Conservation (phyloP, 169 alveolate species). For the Babesia divergens region DNA sequence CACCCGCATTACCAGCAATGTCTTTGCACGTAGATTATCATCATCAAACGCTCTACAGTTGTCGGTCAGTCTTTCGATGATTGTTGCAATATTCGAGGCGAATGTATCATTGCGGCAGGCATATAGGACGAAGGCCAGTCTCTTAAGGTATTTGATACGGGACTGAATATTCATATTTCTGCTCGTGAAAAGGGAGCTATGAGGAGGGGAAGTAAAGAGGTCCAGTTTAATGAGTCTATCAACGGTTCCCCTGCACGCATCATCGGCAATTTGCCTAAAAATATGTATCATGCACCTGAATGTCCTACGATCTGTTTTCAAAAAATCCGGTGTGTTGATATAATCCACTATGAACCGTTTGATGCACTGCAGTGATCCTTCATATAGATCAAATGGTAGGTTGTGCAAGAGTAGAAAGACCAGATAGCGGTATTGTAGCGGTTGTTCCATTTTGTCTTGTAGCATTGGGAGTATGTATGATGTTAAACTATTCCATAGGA, state of each 20-base stretch:
- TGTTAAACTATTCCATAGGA: conserved; percentile 28
- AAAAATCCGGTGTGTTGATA: conserved; percentile 41
- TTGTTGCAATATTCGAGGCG: conserved; percentile 51
- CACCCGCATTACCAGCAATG: conserved; percentile 55
- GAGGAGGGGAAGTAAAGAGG: conserved; percentile 51
- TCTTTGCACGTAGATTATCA: conserved; percentile 36
- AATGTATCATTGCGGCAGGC: conserved; percentile 58
- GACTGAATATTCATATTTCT: conserved; percentile 22
- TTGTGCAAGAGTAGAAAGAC: conserved; percentile 40
- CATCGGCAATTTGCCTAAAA: conserved; percentile 48
- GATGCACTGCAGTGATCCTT: conserved; percentile 43
- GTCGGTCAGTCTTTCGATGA: conserved; percentile 57
- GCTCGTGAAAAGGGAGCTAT: conserved; percentile 47
- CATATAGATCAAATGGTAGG: conserved; percentile 53
- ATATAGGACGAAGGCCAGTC: conserved; percentile 61
- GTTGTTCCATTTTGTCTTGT: conserved; percentile 31
- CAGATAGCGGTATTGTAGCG: conserved; percentile 43
- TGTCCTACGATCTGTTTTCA: conserved; percentile 48
- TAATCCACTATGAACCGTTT: conserved; percentile 42
- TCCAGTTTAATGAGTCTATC: conserved; percentile 49
- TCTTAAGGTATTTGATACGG: conserved; percentile 44
- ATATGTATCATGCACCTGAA: conserved; percentile 24
- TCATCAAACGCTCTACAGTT: conserved; percentile 42
- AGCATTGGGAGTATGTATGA: conserved; percentile 47
- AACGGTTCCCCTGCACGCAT: conserved; percentile 49